phyloP scores from a whole-genome alignment of 2,329 filamentous ascomycete species.

The Aulographum hederae region DNA sequence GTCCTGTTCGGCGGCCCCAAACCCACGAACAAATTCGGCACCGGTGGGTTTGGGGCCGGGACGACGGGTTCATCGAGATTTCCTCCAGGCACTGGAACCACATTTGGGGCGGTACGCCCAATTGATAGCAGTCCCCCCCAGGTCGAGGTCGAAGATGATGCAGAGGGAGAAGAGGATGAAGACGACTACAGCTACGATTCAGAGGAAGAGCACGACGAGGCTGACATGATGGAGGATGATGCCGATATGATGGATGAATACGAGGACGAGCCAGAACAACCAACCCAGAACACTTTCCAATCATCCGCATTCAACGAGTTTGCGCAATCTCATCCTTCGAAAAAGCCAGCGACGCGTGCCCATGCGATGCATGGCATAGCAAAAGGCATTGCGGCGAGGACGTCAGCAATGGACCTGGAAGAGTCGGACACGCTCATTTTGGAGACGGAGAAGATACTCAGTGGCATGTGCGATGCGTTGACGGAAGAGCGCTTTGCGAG shows the following conservation, averaged over 20 bases:
- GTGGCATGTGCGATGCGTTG: not conserved
- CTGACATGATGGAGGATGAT: conserved; percentile 10
- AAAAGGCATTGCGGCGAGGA: not conserved
- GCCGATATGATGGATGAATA: conserved; percentile 1
- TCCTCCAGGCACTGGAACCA: not conserved
- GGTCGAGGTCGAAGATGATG: conserved; percentile 18
- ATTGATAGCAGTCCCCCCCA: conserved; percentile 6
- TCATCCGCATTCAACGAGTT: not conserved
- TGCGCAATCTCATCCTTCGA: not conserved
- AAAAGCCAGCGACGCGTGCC: not conserved
- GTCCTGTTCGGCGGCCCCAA: not conserved
- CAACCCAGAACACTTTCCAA: not conserved
- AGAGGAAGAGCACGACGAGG: conserved; percentile 6
- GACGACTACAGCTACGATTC: conserved; percentile 18
- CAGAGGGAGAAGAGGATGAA: conserved; percentile 16
- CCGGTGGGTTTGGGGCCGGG: not conserved
- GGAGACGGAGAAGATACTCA: not conserved
- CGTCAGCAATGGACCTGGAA: not conserved
- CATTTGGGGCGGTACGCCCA: not conserved
- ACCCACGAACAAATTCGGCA: not conserved
- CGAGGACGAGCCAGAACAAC: not conserved
- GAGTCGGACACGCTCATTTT: not conserved
- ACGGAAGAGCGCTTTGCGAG: too few relatives aligned
- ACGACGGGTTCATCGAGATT: not conserved
- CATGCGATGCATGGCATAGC: not conserved